Percentiles rank a stretch among this genome's conserved stretches.
Conservation (phyloP, 164 flowering plant genomes). For the Magnolia sinica region DNA sequence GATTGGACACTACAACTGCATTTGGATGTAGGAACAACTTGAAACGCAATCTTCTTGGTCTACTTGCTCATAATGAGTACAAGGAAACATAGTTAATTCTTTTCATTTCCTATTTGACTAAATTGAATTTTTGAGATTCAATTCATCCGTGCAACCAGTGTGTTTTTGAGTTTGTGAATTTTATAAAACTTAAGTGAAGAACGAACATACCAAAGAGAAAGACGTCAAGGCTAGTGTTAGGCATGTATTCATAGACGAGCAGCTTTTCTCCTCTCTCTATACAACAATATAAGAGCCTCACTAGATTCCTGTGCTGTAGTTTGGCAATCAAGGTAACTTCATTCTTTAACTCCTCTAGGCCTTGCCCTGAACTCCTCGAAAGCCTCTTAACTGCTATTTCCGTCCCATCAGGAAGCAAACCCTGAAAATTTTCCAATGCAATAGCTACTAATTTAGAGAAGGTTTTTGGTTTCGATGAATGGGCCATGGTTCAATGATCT, state of each 20-base stretch:
- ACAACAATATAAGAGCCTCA: conserved; percentile 36
- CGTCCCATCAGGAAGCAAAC: conserved; percentile 21
- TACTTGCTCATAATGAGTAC: too few relatives aligned
- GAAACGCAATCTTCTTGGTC: too few relatives aligned
- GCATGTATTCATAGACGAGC: conserved; percentile 36
- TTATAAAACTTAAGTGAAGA: not conserved
- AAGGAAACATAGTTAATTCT: too few relatives aligned
- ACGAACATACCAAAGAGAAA: conserved; percentile 23
- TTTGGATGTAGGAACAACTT: too few relatives aligned
- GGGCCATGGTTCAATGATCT: too few relatives aligned
- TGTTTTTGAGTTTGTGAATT: too few relatives aligned
- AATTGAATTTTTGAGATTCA: too few relatives aligned
- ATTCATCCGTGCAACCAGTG: too few relatives aligned
- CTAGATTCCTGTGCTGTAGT: conserved; percentile 43
- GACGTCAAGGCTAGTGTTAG: conserved; percentile 30
- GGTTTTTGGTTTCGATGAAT: not conserved
- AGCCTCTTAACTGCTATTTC: conserved; percentile 46
- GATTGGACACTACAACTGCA: too few relatives aligned
- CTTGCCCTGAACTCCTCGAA: conserved; percentile 31
- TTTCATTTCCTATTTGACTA: too few relatives aligned
- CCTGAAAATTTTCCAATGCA: conserved; percentile 16
- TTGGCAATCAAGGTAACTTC: conserved; percentile 34
- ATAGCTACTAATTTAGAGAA: not conserved
- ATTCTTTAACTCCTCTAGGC: conserved; percentile 31
- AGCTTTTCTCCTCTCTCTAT: conserved; percentile 30